These are phyloP conservation scores for Collybia sordida DNA, from an alignment of 768 basidiomycete genomes.

Conservation along the genomic window DNA sequence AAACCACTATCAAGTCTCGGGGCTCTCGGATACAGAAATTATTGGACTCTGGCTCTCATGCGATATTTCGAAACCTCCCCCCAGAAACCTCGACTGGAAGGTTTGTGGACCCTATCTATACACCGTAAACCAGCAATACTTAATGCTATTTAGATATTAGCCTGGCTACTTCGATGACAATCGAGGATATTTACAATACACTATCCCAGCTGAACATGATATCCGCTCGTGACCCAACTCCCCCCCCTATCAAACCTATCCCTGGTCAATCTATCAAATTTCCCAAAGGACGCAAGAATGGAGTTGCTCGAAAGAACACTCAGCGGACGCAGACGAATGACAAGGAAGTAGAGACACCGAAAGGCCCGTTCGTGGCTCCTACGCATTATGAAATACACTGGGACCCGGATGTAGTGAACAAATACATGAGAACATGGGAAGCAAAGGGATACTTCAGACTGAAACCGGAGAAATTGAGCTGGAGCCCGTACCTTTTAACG, in stretches of 20 bases:
- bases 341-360: slow-evolving; percentile 36
- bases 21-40: slow-evolving; percentile 90
- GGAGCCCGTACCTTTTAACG: slow-evolving; percentile 80
- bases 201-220: slow-evolving; percentile 80
- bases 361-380: slow-evolving; percentile 61
- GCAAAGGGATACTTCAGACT: slow-evolving; percentile 75
- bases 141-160: slow-evolving; percentile 64
- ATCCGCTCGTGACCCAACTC: slow-evolving; percentile 44
- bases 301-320: slow-evolving; percentile 62
- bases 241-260: slow-evolving; percentile 57
- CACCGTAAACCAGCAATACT: too few species aligned
- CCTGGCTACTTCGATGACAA: slow-evolving; percentile 82
- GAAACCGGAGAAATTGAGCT: slow-evolving; percentile 84
- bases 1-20: slow-evolving; percentile 94
- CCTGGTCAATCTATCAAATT: slow-evolving; percentile 81
- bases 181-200: slow-evolving; percentile 81
- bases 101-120: slow-evolving; percentile 32
- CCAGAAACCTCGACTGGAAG: slow-evolving; percentile 69
- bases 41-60: slow-evolving; percentile 91
- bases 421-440: slow-evolving; percentile 69
- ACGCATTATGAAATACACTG: slow-evolving; percentile 74
- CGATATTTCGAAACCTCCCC: slow-evolving; percentile 64
- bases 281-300: slow-evolving; percentile 65
- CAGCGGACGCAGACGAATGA: slow-evolving; percentile 58
- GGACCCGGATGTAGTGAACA: slow-evolving; percentile 64